A percentile compares a stretch with the other conserved stretches of the same genome.
Evolutionary conservation across 352 stramenopile genomes (phyloP).

Genomic region (Phytophthora fragariae): DNA sequence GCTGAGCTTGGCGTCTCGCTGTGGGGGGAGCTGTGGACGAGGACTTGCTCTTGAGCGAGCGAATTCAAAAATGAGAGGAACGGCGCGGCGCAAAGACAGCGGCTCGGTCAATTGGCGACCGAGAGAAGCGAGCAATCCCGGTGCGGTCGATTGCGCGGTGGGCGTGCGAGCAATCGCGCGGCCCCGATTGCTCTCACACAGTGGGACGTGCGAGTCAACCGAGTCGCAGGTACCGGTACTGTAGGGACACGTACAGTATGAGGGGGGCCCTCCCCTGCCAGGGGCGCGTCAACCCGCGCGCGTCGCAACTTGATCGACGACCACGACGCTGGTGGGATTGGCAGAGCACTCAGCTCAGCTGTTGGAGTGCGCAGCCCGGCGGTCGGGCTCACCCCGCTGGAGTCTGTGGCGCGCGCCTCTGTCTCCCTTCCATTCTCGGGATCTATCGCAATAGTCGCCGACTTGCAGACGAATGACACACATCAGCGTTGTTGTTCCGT

Average conservation of each 20-base stretch:
- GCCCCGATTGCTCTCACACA: slow-evolving; percentile 6
- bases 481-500: neutral
- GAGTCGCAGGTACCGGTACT: neutral
- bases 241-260: neutral
- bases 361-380: too few relatives aligned
- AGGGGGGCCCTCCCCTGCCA: too few relatives aligned
- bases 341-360: too few relatives aligned
- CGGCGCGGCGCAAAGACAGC: slow-evolving; percentile 6
- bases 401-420: neutral
- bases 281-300: slow-evolving; percentile 4
- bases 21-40: neutral
- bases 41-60: slow-evolving; percentile 16
- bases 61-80: slow-evolving; percentile 21
- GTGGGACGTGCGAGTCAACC: slow-evolving; percentile 16
- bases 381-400: too few relatives aligned
- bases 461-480: slow-evolving; percentile 1
- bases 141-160: slow-evolving; percentile 14
- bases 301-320: slow-evolving; percentile 2
- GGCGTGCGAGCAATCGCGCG: slow-evolving; percentile 10
- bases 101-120: slow-evolving; percentile 4
- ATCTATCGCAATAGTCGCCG: slow-evolving; percentile 13
- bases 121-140: slow-evolving; percentile 13
- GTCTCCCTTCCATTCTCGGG: neutral
- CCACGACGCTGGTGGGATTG: neutral
- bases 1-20: slow-evolving; percentile 4